phyloP scores from a whole-genome alignment of 352 stramenopile genomes.

The Globisporangium recalcitrans region DNA sequence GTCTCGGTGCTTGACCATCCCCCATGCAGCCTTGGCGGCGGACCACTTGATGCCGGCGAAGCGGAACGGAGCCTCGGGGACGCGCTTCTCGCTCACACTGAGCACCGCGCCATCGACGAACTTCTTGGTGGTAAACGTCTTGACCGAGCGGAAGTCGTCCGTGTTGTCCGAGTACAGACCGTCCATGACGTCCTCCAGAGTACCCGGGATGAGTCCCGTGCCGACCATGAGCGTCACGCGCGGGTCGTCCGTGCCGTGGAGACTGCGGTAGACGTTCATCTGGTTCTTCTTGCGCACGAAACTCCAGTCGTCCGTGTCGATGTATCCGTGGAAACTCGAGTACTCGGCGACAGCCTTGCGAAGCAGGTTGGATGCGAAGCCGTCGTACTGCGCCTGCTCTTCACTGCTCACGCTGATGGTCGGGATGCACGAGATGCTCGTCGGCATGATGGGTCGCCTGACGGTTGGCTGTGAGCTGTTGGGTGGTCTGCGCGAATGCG shows the following conservation, averaged over 20 bases:
- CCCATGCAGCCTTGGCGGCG: too few relatives aligned
- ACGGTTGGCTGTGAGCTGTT: background rate
- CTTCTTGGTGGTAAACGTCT: too few relatives aligned
- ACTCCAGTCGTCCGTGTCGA: conserved; percentile 13
- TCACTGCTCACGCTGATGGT: conserved; percentile 4
- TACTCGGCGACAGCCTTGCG: conserved; percentile 13
- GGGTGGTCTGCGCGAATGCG: background rate
- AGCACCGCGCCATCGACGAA: too few relatives aligned
- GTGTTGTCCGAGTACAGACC: conserved; percentile 32
- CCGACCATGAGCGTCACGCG: conserved; percentile 10
- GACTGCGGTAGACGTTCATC: conserved; percentile 13
- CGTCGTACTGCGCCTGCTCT: conserved; percentile 13
- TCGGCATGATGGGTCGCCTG: background rate
- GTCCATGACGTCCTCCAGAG: conserved; percentile 28
- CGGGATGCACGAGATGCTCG: conserved; percentile 9
- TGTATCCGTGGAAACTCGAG: conserved; percentile 13
- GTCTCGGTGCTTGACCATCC: too few relatives aligned
- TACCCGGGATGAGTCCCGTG: conserved; percentile 4
- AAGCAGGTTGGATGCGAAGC: conserved; percentile 1
- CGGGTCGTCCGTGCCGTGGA: background rate
- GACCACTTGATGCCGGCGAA: too few relatives aligned
- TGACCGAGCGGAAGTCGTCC: too few relatives aligned
- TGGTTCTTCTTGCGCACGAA: conserved; percentile 11
- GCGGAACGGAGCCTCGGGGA: too few relatives aligned
- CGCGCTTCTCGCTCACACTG: too few relatives aligned